Conservation (phyloP, 352 stramenopile species). For the Phytophthora quininea region DNA sequence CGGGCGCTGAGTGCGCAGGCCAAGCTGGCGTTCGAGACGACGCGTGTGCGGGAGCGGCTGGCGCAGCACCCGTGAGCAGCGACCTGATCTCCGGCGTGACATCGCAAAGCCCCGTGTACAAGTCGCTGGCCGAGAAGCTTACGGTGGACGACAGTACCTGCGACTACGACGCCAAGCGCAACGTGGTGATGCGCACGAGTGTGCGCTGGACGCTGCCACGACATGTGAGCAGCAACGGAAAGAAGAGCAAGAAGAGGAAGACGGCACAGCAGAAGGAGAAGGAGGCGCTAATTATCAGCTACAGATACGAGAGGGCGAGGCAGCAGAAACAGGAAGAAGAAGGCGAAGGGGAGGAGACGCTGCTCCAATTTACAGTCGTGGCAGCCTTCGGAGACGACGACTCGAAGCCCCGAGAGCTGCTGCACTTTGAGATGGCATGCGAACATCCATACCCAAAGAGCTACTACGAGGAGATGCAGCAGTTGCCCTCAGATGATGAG, state of each 20-base stretch:
- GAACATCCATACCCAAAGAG: slow-evolving; percentile 65
- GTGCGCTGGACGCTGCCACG: slow-evolving; percentile 60
- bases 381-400: slow-evolving; percentile 49
- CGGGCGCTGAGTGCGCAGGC: slow-evolving; percentile 62
- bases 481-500: slow-evolving; percentile 39
- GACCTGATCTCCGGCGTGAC: slow-evolving; percentile 62
- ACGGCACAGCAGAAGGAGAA: slow-evolving; percentile 11
- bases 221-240: slow-evolving; percentile 16
- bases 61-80: slow-evolving; percentile 60
- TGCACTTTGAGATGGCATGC: slow-evolving; percentile 66
- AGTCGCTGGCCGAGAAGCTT: slow-evolving; percentile 46
- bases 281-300: slow-evolving; percentile 47
- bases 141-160: slow-evolving; percentile 64
- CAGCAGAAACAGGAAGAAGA: slow-evolving; percentile 24
- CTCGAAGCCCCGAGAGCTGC: slow-evolving; percentile 46
- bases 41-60: slow-evolving; percentile 65
- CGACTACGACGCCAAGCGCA: slow-evolving; percentile 65
- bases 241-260: slow-evolving; percentile 58
- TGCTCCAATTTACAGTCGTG: slow-evolving; percentile 52
- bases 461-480: slow-evolving; percentile 71
- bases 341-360: slow-evolving; percentile 38
- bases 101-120: slow-evolving; percentile 52
- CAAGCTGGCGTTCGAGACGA: slow-evolving; percentile 71
- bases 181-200: slow-evolving; percentile 60
- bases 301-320: slow-evolving; percentile 53